Evolutionary conservation across 495 filamentous ascomycete species (phyloP).

Genomic region (Penicillium angulare): DNA sequence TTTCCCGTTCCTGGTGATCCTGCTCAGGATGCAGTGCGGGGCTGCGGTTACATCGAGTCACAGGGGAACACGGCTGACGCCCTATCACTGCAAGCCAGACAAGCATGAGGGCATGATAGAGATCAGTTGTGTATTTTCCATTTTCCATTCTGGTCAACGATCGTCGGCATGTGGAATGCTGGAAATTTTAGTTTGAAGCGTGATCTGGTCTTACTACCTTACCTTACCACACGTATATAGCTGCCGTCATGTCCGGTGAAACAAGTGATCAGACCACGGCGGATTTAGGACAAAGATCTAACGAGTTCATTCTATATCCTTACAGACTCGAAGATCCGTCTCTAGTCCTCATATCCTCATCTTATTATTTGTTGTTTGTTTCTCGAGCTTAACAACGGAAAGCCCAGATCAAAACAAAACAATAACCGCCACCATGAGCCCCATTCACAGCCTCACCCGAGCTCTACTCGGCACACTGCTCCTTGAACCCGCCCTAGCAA

Average conservation of each 20-base stretch:
- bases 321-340: no score
- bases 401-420: background rate
- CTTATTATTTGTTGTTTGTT: no score
- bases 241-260: background rate
- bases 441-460: background rate
- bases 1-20: background rate
- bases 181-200: background rate
- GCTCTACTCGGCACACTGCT: conserved; percentile 12
- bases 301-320: no score
- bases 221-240: no score
- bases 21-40: conserved; percentile 7
- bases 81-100: conserved; percentile 12
- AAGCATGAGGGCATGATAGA: conserved; percentile 15
- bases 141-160: conserved; percentile 14
- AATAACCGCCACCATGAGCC: conserved; percentile 2
- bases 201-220: background rate
- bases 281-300: background rate
- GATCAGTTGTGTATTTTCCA: conserved; percentile 4
- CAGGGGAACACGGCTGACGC: background rate
- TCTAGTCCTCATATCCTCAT: no score
- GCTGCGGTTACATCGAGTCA: conserved; percentile 24
- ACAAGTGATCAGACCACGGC: background rate
- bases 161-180: conserved; percentile 24
- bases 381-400: background rate
- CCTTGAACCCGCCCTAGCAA: conserved; percentile 4